Evolutionary conservation across 257 asterid genomes (phyloP), one percentile per base, ranked within the genome.

Genomic region (Solanum chiquidenum): DNA sequence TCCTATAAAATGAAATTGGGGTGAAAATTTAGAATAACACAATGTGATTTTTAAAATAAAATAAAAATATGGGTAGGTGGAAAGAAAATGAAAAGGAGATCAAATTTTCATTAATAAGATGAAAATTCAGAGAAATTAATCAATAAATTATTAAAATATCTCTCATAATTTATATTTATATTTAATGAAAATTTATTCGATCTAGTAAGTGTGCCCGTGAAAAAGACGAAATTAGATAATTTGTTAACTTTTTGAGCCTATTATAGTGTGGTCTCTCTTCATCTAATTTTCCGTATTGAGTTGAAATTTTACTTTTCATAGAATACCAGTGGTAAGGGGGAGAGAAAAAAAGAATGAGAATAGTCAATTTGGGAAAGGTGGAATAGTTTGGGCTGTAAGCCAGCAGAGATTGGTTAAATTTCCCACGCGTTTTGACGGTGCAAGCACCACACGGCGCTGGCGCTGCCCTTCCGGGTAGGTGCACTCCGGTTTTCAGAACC

Each of bases 351-450:
- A 29, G 68, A 29, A 76, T 4, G 0, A 27, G 20, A 37, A 76
- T 9, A 27, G 69, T 40, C 58, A 82, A 82, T 6, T 31, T 49
- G 44, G 20, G 21, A 20, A 82, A 44, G 40, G 6, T 18, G 85
- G 69, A 82, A 82, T 18, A 29, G 18, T 80, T 49, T 29, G 6
- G 29, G 42, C 9, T 80, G 85, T 46, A 29, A 80, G 85, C 42
- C 68, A 80, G 85, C 69, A 46, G 69, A 18, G 38, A 44, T 44
- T 16, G 84, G 52, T n/a, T 25, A 76, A 1, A 34, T 29, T 79
- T 16, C 12, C 21, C 40, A 89, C 91, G 89, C 91, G 91, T 16
- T 87, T 87, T 87, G 35, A 13, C 55, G 85, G 5, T n/a, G 35
- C 52, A 18, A 71, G 84, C 84, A 64, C 37, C 37, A 20, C 62